These are phyloP conservation scores for Acorus gramineus DNA, from an alignment of 106 monocot species.

Conservation along the genomic window DNA sequence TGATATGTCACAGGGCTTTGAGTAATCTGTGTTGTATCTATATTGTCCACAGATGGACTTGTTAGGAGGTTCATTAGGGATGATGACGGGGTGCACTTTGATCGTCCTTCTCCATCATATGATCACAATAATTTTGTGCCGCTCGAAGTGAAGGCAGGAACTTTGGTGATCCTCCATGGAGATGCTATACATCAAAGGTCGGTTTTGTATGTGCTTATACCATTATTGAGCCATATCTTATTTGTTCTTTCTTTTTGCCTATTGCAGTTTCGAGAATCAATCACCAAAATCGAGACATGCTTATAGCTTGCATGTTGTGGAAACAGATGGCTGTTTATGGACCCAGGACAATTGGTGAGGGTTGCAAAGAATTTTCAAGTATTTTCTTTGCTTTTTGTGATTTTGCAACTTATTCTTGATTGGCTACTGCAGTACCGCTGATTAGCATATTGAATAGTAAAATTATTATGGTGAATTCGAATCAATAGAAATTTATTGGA, in stretches of 20 bases:
- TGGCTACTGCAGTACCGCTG: not conserved
- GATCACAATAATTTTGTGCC: constrained; percentile 69
- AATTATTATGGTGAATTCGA: no score
- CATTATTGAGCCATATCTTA: not conserved
- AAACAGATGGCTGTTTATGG: constrained; percentile 71
- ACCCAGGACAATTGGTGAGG: constrained; percentile 74
- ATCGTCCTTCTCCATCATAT: constrained; percentile 59
- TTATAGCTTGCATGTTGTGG: constrained; percentile 77
- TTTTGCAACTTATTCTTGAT: not conserved
- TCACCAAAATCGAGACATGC: constrained; percentile 85
- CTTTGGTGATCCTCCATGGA: constrained; percentile 94
- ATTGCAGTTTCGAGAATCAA: constrained; percentile 66
- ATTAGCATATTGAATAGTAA: no score
- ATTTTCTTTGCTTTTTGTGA: not conserved
- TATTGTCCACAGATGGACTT: constrained; percentile 50
- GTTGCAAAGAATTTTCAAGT: not conserved
- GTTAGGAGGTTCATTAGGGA: constrained; percentile 84
- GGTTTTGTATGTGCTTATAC: not conserved
- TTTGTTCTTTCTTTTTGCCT: constrained; percentile 1
- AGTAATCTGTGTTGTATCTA: not conserved
- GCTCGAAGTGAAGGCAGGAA: constrained; percentile 78
- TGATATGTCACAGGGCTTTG: not conserved
- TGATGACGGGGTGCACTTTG: constrained; percentile 81
- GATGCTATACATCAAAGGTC: constrained; percentile 93
- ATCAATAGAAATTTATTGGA: no score